Evolutionary conservation across 495 filamentous ascomycete species (phyloP).

Genomic region (Penicillium taxi): DNA sequence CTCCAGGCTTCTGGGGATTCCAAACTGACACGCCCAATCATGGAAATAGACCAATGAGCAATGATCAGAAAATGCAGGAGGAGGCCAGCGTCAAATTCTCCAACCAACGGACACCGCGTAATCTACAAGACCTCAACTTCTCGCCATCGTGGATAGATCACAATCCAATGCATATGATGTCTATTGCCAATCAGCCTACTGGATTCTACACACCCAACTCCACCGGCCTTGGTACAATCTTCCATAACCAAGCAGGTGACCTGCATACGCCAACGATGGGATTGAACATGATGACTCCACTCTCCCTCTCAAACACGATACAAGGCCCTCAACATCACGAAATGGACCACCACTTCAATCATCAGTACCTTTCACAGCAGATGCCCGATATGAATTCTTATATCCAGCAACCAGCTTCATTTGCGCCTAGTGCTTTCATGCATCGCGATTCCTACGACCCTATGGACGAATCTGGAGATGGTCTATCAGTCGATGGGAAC

Average conservation of each 20-base stretch:
- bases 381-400: conserved; percentile 74
- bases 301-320: conserved; percentile 71
- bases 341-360: conserved; percentile 9
- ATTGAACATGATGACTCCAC: conserved; percentile 57
- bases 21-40: conserved; percentile 6
- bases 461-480: conserved; percentile 58
- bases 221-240: conserved; percentile 71
- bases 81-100: conserved; percentile 56
- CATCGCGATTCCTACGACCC: conserved; percentile 71
- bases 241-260: conserved; percentile 79
- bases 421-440: conserved; percentile 72
- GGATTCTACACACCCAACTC: conserved; percentile 88
- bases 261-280: conserved; percentile 77
- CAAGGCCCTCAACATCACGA: conserved; percentile 37
- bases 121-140: conserved; percentile 72
- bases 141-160: conserved; percentile 84
- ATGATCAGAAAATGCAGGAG: conserved; percentile 33
- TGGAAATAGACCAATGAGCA: conserved; percentile 5
- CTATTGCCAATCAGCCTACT: conserved; percentile 66
- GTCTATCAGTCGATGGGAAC: conserved; percentile 49
- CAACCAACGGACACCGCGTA: conserved; percentile 67
- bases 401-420: conserved; percentile 54
- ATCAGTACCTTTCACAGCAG: conserved; percentile 51
- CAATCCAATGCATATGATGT: conserved; percentile 60
- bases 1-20: not conserved